Evolutionary conservation across 1,139 yeast species (phyloP), one percentile per base, ranked within the genome.

Genomic region (Yamadazyma atlantica): DNA sequence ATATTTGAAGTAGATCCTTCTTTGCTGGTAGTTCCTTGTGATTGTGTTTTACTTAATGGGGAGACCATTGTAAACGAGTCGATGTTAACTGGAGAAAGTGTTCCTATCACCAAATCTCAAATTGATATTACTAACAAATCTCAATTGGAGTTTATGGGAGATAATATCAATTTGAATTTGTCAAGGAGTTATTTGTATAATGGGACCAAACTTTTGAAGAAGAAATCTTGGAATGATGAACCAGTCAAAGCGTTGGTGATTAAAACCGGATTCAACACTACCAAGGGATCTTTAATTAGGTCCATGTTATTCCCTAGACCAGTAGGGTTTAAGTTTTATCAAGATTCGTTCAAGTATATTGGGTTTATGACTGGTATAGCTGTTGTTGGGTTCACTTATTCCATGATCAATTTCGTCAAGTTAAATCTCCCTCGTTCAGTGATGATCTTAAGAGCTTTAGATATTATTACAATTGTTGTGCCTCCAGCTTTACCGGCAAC

Each of bases 401-500:
- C 96, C 27, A 86, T 96, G 2, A 71, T 84, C 46, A 87, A 88
- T 55, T 94, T 92, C 58, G 74, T 92, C 41, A 70, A 79, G 50
- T 64, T 94, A 50, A 92, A 94, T 0, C 61, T 90, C 34, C 80
- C 85, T 3, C 76, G 75, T 42, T 73, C 70, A 34, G 62, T 85
- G 24, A 92, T 92, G 70, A 71, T 90, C 8, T 67, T 94, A 40
- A 75, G 99, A 50, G 97, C 97, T 0, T 67, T 94, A 43, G 99
- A 92, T 63, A 78, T 92, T 40, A 85, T 92, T 39, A 92, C 99
- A 0, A 89, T 92, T 55, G 98, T 94, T 10, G 96, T 92, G 2
- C 99, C 99, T 2, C 99, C 99, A 1, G 98, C 98, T 0, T 71
- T 92, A 36, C 99, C 99, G 0, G 98, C 98, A 0, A 94, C 98